These are phyloP conservation scores for Trichoderma orchidacearum DNA, from an alignment of 495 filamentous ascomycete species.

Conservation along the genomic window DNA sequence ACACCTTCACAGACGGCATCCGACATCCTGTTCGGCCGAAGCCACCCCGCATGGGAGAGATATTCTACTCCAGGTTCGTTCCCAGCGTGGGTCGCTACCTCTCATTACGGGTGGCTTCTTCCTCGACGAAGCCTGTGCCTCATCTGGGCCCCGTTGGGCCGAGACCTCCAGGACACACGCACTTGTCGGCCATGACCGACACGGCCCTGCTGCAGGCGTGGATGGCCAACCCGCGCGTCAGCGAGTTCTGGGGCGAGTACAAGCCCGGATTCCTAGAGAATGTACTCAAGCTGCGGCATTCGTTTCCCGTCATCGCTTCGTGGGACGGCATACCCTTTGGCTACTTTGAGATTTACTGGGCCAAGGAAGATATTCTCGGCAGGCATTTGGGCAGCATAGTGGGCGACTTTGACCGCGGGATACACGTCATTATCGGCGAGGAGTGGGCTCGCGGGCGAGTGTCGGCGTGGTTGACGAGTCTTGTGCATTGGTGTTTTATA, in stretches of 20 bases:
- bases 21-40: conserved; percentile 84
- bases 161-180: conserved; percentile 17
- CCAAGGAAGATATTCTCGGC: conserved; percentile 78
- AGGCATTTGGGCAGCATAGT: conserved; percentile 43
- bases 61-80: conserved; percentile 80
- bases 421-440: conserved; percentile 84
- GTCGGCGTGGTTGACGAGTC: conserved; percentile 63
- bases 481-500: conserved; percentile 75
- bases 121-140: conserved; percentile 37
- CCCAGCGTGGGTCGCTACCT: conserved; percentile 74
- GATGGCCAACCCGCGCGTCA: conserved; percentile 81
- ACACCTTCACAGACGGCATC: conserved; percentile 61
- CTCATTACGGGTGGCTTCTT: conserved; percentile 67
- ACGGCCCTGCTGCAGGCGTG: conserved; percentile 68
- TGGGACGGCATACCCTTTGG: conserved; percentile 96
- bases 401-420: conserved; percentile 73
- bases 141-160: conserved; percentile 38
- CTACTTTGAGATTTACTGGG: conserved; percentile 98
- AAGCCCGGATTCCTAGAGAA: conserved; percentile 52
- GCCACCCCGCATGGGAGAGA: conserved; percentile 74
- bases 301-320: conserved; percentile 81
- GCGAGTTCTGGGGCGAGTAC: conserved; percentile 65
- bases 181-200: conserved; percentile 39
- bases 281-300: conserved; percentile 53
- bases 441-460: conserved; percentile 82